Evolutionary conservation across 345 rosid genomes (phyloP), one percentile per base, ranked within the genome.

Genomic region (Euphorbia tirucalli): DNA sequence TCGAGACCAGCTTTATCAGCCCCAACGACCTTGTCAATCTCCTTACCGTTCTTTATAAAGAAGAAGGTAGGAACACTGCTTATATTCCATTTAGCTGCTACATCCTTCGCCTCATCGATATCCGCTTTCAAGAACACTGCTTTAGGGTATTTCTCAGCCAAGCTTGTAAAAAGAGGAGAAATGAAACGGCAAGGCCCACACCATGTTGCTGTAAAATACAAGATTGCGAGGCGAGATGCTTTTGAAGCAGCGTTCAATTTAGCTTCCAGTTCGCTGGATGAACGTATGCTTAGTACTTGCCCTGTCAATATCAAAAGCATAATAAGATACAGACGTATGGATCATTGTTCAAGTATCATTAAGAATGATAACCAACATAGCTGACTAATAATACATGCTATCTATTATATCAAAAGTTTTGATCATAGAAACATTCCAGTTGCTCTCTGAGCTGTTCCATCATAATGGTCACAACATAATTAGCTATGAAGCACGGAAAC

Each of bases 151-250:
- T 88, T 84, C n/a, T 79, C 77, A n/a, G 96, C 97, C 82, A 87
- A 79, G 77, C 62, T 89, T 49, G 91, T 80, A 72, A 83, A 91
- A 55, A 86, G 77, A n/a, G 98, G 97, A 69, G 96, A 87, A 80
- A 93, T 88, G 85, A 87, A 80, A 14, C 91, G 96, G 77, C 97
- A 93, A 4, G 97, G 98, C 35, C 96, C 97, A 56, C 98, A 93
- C 98, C 98, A 93, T 41, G 91, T 78, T 43, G 98, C 97, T 3
- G 98, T 93, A 77, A 93, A 93, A 83, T 93, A 93, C 52, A 93
- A 63, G 73, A 93, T 82, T 44, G 86, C 81, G 71, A 93, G 88
- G 18, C 97, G 91, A 1, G 89, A 93, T 59, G 90, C 78, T 80
- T 73, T 87, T 54, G 86, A 80, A 28, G 92, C 91, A 6, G 92